Evolutionary conservation across 1,284 basidiomycete species (phyloP), one percentile per base, ranked within the genome.

Genomic region (Vanrija sp.): DNA sequence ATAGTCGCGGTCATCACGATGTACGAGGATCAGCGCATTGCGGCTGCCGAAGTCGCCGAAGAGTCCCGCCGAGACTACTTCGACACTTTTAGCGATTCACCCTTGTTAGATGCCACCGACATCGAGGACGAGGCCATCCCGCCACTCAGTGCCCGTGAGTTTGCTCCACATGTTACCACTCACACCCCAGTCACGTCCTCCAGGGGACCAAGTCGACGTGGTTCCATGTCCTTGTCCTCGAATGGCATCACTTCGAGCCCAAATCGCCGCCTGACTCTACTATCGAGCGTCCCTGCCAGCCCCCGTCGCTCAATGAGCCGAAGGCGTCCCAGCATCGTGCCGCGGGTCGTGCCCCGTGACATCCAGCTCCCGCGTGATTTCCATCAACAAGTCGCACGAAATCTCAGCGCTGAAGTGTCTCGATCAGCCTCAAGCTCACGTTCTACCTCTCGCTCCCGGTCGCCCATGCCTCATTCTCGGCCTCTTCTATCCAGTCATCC

Each of bases 391-490:
- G 31, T 31, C 2, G 31, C 31, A 31, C 38, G 38, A 19, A 39
- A n/a, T 15, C 19, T 39, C 5, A 39, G 38, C n/a, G 19, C 19
- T 18, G 38, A 39, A 12, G 8, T 20, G n/a, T n/a, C 38, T 1
- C 42, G 24, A 10, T 90, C 87, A 52, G 84, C 82, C 25, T 84
- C 87, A 55, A 93, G 85, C 67, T 98, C 95, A n/a, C 86, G 95
- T 24, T 95, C 92, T 2, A 93, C 89, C 2, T 98, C 94, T 46
- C 87, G 95, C 36, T 98, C 95, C 3, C 85, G 91, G 41, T 98
- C 95, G 1, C 95, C 95, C 0, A 81, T 97, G 63, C 93, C 91
- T 8, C 54, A 60, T 82, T 70, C 85, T 35, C 83, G 86, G 53
- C 83, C 85, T 39, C 19, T 61, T 20, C 18, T 57, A 22, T 18